phyloP scores from a whole-genome alignment of 495 filamentous ascomycete genomes.

The Xylaria nigripes region DNA sequence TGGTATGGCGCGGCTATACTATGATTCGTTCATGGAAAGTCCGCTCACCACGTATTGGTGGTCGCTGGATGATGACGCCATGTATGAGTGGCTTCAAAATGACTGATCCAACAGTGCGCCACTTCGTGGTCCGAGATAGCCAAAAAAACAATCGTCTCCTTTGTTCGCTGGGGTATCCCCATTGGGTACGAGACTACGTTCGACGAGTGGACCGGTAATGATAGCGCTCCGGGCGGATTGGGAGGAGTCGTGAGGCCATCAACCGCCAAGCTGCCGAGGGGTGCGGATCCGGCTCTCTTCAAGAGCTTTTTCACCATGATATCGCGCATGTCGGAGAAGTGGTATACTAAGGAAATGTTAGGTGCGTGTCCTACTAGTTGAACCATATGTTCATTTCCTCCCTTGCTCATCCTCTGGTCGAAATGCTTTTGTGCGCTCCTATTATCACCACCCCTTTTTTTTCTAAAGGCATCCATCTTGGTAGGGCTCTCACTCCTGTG shows the following conservation, averaged over 20 bases:
- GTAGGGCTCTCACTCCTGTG: slow-evolving; percentile 24
- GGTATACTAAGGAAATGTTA: slow-evolving; percentile 20
- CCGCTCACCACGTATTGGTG: slow-evolving; percentile 22
- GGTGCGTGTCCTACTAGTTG: slow-evolving; percentile 11
- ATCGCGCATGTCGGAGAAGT: slow-evolving; percentile 14
- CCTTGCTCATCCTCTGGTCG: neutral
- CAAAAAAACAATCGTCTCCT: slow-evolving; percentile 17
- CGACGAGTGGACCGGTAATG: slow-evolving; percentile 14
- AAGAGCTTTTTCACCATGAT: slow-evolving; percentile 15
- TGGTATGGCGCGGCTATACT: slow-evolving; percentile 14
- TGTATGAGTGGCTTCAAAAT: slow-evolving; percentile 22
- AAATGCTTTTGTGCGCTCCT: neutral
- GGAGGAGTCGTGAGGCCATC: neutral
- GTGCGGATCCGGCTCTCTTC: slow-evolving; percentile 12
- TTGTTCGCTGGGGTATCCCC: slow-evolving; percentile 24
- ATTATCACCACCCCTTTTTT: neutral
- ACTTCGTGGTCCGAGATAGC: slow-evolving; percentile 18
- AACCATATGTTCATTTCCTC: neutral
- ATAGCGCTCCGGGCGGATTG: neutral
- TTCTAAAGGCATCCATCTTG: neutral
- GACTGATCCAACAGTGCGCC: slow-evolving; percentile 14
- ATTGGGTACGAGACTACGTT: slow-evolving; percentile 16
- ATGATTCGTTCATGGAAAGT: slow-evolving; percentile 13
- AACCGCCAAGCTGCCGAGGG: slow-evolving; percentile 9
- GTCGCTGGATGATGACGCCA: slow-evolving; percentile 14